Evolutionary conservation across 2,329 filamentous ascomycete genomes (phyloP), one percentile per base, ranked within the genome.

Genomic region (Venturiaceae sp.): DNA sequence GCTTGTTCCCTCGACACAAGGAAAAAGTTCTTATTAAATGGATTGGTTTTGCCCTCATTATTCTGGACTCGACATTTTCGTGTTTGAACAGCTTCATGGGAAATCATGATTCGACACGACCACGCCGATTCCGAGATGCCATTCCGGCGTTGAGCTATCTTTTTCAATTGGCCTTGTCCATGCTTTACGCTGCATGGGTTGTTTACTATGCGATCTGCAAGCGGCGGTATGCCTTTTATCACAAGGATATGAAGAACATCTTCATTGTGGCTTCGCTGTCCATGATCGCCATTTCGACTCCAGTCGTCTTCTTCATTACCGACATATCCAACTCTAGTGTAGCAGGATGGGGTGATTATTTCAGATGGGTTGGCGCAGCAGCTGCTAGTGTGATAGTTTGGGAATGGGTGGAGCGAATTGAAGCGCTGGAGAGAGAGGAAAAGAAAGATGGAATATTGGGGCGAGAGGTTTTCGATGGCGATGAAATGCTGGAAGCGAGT

Each of bases 11-110:
- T 7, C 89, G 94, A 34, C 92, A 97, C 68, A 89, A 95, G 67
- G 94, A 99, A 74, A 97, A 97, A 74, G 86, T 97, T 56, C 89
- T 97, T 64, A 99, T 99, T 75, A 97, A 97, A 75, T 99, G 92
- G 92, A 90, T 92, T 16, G 94, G 92, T 1, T 96, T 97, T 69
- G 91, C 88, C 3, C 82, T 99, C 59, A 96, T 99, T 67, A 83
- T 90, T 0, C 80, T 96, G 60, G 92, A 97, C 69, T 86, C 92
- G 46, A 84, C 92, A 11, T 99, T 99, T 71, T 92, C 88, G 67
- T 90, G 88, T 53, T 81, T 97, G 60, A 95, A 96, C 76, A 94
- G 88, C 66, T 97, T 97, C 67, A 71, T 83, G 55, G 80, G 81
- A 32, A 75, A 81, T 55, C 76, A 80, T 34, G 80, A 75, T 53